Conservation (phyloP, 768 basidiomycete species). For the Boletus sensibilis region DNA sequence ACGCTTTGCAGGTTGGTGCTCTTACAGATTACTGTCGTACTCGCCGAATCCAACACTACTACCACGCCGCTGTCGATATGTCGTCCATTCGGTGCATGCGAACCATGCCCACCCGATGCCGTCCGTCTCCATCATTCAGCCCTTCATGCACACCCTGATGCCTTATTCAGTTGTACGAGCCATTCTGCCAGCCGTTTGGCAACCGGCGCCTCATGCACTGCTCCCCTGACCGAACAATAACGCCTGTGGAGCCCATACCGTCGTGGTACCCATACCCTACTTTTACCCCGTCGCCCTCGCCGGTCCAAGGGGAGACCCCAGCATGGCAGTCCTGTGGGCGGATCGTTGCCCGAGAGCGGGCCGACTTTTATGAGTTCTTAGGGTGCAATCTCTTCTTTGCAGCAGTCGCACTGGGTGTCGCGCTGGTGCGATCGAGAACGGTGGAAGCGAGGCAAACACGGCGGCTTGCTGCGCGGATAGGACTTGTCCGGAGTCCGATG, state of each 20-base stretch:
- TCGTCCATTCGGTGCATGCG: constrained; percentile 55
- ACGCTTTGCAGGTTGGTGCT: constrained; percentile 15
- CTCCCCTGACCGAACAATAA: constrained; percentile 33
- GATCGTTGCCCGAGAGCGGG: constrained; percentile 72
- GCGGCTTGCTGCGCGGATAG: constrained; percentile 84
- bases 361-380: constrained; percentile 89
- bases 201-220: constrained; percentile 91
- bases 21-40: constrained; percentile 7
- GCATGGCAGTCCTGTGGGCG: constrained; percentile 96
- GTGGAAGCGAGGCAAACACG: constrained; percentile 74
- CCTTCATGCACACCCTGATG: constrained; percentile 5
- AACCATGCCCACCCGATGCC: constrained; percentile 60
- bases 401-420: constrained; percentile 57
- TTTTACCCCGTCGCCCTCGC: constrained; percentile 9
- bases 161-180: constrained; percentile 66
- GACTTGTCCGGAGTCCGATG: constrained; percentile 47
- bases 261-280: constrained; percentile 13
- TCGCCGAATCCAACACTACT: neutral
- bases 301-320: constrained; percentile 53
- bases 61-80: constrained; percentile 35
- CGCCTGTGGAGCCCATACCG: constrained; percentile 23
- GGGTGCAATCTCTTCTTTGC: constrained; percentile 80
- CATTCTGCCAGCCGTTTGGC: constrained; percentile 95
- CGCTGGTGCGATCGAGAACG: constrained; percentile 67
- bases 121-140: constrained; percentile 39